These are phyloP conservation scores for Acer yangbiense DNA, from an alignment of 345 rosid genomes.

Conservation along the genomic window DNA sequence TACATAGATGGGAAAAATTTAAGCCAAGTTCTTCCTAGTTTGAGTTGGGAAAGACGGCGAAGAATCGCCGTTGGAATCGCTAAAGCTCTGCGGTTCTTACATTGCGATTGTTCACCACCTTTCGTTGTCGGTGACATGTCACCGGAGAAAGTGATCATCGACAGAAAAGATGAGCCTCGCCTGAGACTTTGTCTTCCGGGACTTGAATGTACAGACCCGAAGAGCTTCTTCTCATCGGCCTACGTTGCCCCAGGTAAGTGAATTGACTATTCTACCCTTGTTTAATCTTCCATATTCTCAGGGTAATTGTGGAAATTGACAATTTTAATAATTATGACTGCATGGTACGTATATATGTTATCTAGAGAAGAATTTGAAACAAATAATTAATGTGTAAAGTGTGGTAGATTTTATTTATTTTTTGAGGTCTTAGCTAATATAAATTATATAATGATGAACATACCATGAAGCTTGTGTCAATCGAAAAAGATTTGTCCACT, in stretches of 20 bases:
- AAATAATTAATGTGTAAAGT: not conserved
- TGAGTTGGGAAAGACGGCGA: slow-evolving; percentile 65
- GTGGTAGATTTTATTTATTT: not conserved
- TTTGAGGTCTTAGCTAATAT: not conserved
- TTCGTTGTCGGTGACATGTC: slow-evolving; percentile 48
- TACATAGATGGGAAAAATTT: slow-evolving; percentile 54
- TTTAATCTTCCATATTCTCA: not conserved
- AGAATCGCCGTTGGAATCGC: slow-evolving; percentile 63
- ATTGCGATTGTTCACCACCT: slow-evolving; percentile 39
- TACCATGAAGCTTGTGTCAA: not conserved
- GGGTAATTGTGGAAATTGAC: not conserved
- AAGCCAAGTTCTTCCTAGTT: slow-evolving; percentile 41
- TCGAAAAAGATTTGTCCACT: slow-evolving; percentile 10
- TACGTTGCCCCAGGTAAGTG: slow-evolving; percentile 71
- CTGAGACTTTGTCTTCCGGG: slow-evolving; percentile 46
- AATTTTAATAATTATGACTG: not conserved
- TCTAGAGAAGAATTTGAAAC: not conserved
- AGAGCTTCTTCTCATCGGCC: slow-evolving; percentile 42
- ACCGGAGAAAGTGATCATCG: slow-evolving; percentile 57
- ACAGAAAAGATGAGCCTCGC: slow-evolving; percentile 50
- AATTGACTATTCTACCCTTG: slow-evolving; percentile 2
- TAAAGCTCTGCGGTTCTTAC: slow-evolving; percentile 64
- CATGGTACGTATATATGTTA: not conserved
- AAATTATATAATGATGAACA: not conserved
- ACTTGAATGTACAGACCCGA: slow-evolving; percentile 31